phyloP scores from a whole-genome alignment of 2,329 filamentous ascomycete genomes.

The Orbilia javanica region DNA sequence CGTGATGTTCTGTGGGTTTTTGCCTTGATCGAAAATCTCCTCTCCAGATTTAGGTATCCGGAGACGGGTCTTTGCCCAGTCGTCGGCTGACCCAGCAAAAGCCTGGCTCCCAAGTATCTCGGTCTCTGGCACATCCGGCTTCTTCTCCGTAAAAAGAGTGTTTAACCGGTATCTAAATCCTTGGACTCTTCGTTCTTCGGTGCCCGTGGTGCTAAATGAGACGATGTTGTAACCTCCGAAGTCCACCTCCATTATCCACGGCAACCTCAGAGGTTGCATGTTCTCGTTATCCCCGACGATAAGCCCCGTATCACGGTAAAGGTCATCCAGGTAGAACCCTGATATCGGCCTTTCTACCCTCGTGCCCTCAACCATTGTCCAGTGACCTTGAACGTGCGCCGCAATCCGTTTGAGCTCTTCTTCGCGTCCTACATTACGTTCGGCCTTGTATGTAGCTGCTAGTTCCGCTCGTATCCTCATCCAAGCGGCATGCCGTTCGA shows the following conservation, averaged over 20 bases:
- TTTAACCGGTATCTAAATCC: constrained; percentile 52
- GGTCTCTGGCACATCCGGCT: constrained; percentile 31
- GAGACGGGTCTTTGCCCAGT: constrained; percentile 53
- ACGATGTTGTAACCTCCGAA: constrained; percentile 53
- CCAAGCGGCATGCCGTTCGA: constrained; percentile 46
- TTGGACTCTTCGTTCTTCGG: constrained; percentile 47
- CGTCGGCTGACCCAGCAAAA: constrained; percentile 44
- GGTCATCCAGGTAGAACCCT: constrained; percentile 52
- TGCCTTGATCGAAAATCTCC: constrained; percentile 55
- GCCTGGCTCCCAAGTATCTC: constrained; percentile 50
- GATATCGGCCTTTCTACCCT: constrained; percentile 55
- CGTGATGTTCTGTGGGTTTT: constrained; percentile 55
- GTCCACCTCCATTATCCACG: constrained; percentile 50
- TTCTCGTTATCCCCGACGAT: constrained; percentile 56
- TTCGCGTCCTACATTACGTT: constrained; percentile 32
- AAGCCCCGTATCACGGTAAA: constrained; percentile 50
- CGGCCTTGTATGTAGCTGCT: constrained; percentile 35
- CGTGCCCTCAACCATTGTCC: constrained; percentile 55
- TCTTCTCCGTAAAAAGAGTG: constrained; percentile 47
- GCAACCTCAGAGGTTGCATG: constrained; percentile 41
- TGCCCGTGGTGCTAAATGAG: constrained; percentile 46
- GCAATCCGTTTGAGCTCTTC: constrained; percentile 37
- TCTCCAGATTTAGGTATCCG: constrained; percentile 57
- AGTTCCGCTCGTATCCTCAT: constrained; percentile 39
- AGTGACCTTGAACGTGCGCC: constrained; percentile 51